phyloP scores from a whole-genome alignment of 805 yeast species.

The Jamesozyma jinghongensis region DNA sequence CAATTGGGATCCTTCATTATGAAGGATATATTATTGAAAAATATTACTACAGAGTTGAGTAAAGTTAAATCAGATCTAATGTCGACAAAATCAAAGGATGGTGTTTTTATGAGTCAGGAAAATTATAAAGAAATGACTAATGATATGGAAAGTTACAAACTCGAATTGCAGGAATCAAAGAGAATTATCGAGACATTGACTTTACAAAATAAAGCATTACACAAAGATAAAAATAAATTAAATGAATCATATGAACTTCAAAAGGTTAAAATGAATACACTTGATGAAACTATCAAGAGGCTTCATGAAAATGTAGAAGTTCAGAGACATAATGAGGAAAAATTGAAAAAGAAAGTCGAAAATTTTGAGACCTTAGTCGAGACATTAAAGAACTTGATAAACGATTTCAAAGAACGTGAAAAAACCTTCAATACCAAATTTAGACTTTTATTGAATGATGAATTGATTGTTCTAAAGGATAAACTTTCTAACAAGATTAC shows the following conservation, averaged over 20 bases:
- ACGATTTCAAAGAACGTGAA: conserved; percentile 18
- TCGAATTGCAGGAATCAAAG: conserved; percentile 40
- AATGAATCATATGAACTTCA: conserved; percentile 23
- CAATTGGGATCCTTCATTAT: conserved; percentile 56
- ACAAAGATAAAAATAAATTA: conserved; percentile 24
- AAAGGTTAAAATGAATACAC: conserved; percentile 17
- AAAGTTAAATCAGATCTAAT: conserved; percentile 47
- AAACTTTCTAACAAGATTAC: conserved; percentile 13
- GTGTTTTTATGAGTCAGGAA: conserved; percentile 51
- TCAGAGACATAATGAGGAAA: conserved; percentile 11
- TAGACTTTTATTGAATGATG: conserved; percentile 17
- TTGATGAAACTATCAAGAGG: conserved; percentile 18
- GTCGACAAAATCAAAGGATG: conserved; percentile 56
- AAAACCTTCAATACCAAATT: conserved; percentile 14
- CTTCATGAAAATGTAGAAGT: conserved; percentile 22
- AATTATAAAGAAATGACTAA: conserved; percentile 46
- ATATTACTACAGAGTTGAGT: conserved; percentile 39
- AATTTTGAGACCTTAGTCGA: conserved; percentile 13
- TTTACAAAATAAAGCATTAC: conserved; percentile 30
- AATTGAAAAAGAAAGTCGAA: conserved; percentile 20
- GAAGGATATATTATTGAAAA: conserved; percentile 40
- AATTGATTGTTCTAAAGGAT: conserved; percentile 13
- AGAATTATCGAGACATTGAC: conserved; percentile 35
- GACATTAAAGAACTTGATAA: conserved; percentile 16
- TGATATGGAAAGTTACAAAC: conserved; percentile 41